Conservation (phyloP, 768 basidiomycete species). For the Exidia glandulosa region DNA sequence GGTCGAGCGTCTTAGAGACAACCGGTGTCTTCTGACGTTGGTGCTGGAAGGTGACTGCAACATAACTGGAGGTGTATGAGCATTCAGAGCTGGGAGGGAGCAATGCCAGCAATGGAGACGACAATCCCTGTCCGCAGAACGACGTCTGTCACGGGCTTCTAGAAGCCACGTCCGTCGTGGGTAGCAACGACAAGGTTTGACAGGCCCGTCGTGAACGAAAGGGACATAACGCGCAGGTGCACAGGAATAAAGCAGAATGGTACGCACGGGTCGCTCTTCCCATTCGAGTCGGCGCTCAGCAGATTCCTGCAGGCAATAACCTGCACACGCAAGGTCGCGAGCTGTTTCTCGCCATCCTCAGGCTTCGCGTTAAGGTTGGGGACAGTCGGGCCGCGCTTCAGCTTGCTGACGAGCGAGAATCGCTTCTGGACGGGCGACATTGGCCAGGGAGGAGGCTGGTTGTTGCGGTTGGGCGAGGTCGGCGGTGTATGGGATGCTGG, state of each 20-base stretch:
- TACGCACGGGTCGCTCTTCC: slow-evolving; percentile 14
- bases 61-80: background rate
- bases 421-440: background rate
- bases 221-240: too few relatives aligned
- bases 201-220: too few relatives aligned
- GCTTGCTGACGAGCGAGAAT: background rate
- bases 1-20: background rate
- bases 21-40: slow-evolving; percentile 1
- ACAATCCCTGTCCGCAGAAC: too few relatives aligned
- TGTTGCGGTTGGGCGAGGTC: too few relatives aligned
- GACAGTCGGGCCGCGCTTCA: background rate
- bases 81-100: background rate
- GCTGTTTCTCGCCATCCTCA: slow-evolving; percentile 7
- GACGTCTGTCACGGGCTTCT: too few relatives aligned
- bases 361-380: background rate
- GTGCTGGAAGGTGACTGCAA: background rate
- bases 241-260: background rate
- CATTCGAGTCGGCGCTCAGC: slow-evolving; percentile 9
- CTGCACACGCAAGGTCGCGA: slow-evolving; percentile 11
- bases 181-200: too few relatives aligned
- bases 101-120: too few relatives aligned
- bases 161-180: too few relatives aligned
- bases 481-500: too few relatives aligned
- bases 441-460: too few relatives aligned
- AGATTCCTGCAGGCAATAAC: slow-evolving; percentile 11